phyloP scores from a whole-genome alignment of 1,139 yeast species.

The Debaryomyces sp. region DNA sequence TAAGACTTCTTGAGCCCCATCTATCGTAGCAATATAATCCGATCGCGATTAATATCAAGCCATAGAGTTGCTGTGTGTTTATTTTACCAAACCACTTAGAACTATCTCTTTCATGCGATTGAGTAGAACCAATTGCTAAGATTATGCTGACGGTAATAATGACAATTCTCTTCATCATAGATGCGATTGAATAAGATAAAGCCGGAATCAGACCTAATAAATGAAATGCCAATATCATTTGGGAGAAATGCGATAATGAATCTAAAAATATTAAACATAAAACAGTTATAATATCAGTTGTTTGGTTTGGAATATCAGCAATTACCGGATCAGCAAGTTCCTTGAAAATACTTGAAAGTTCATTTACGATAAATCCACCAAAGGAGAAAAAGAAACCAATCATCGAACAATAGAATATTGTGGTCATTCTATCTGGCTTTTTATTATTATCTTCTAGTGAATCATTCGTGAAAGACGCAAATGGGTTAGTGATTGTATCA shows the following conservation, averaged over 20 bases:
- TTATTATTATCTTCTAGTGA: conserved; percentile 18
- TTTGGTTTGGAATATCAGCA: conserved; percentile 14
- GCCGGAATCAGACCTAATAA: conserved; percentile 44
- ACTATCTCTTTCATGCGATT: conserved; percentile 4
- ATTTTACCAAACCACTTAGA: conserved; percentile 31
- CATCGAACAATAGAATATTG: conserved; percentile 39
- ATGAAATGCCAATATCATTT: conserved; percentile 40
- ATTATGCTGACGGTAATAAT: conserved; percentile 38
- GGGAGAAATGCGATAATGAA: conserved; percentile 39
- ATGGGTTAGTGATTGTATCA: conserved; percentile 25
- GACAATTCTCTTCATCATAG: conserved; percentile 47
- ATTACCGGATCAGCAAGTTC: conserved; percentile 13
- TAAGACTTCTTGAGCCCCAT: conserved; percentile 42
- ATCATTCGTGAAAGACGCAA: conserved; percentile 21
- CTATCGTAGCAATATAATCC: conserved; percentile 45
- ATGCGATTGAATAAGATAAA: conserved; percentile 43
- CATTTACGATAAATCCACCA: conserved; percentile 35
- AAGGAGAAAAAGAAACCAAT: conserved; percentile 37
- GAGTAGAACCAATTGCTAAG: conserved; percentile 24
- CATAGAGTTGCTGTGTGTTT: conserved; percentile 31
- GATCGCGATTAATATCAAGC: conserved; percentile 31
- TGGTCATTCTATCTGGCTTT: conserved; percentile 44
- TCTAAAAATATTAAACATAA: conserved; percentile 29
- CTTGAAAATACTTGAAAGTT: conserved; percentile 24
- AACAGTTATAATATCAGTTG: conserved; percentile 24